phyloP scores from a whole-genome alignment of 116 monocot genomes.

The Trichopus zeylanicus region DNA sequence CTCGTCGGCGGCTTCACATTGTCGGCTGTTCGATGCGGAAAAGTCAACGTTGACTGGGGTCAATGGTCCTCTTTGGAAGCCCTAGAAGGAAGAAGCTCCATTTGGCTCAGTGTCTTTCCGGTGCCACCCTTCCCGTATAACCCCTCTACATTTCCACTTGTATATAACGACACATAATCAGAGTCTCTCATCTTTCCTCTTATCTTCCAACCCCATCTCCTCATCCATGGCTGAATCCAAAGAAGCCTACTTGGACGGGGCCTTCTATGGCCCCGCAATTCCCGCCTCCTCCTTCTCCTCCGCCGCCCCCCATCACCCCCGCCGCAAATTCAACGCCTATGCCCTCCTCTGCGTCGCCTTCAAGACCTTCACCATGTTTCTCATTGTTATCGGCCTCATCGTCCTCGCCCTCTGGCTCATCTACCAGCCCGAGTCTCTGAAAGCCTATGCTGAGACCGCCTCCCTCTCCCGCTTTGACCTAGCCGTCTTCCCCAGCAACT shows the following conservation, averaged over 20 bases:
- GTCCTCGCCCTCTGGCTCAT: neutral
- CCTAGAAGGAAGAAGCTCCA: too few relatives aligned
- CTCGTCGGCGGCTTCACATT: too few relatives aligned
- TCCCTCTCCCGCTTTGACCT: neutral
- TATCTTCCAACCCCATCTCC: too few relatives aligned
- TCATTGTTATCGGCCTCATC: neutral
- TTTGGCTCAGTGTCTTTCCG: too few relatives aligned
- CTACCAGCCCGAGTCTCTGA: neutral
- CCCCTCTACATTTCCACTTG: too few relatives aligned
- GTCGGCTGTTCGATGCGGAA: too few relatives aligned
- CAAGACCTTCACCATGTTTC: conserved; percentile 3
- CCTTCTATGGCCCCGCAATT: conserved; percentile 46
- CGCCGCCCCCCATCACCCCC: conserved; percentile 4
- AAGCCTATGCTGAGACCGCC: neutral
- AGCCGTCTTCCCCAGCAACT: neutral
- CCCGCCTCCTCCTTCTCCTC: conserved; percentile 20
- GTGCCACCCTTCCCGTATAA: too few relatives aligned
- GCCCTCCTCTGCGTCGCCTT: conserved; percentile 17
- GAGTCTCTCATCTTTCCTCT: too few relatives aligned
- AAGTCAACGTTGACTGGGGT: too few relatives aligned
- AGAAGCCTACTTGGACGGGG: conserved; percentile 16
- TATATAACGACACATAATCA: too few relatives aligned
- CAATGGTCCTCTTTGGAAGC: too few relatives aligned
- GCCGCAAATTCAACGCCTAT: conserved; percentile 4
- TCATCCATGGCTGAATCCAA: neutral